Conservation (phyloP, 129 eudicot species). For the Artemisia argyi region DNA sequence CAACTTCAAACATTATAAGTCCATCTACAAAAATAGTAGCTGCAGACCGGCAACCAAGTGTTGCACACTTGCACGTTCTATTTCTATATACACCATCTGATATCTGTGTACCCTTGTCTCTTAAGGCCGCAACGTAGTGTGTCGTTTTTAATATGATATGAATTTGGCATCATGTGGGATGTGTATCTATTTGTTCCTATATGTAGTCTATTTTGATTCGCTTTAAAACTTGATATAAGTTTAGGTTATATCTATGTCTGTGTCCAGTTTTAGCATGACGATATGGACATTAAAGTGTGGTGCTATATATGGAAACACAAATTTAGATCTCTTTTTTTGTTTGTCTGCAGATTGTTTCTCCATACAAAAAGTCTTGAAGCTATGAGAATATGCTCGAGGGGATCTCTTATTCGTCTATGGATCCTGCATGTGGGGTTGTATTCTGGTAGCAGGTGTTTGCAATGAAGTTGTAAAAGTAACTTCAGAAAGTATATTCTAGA, state of each 20-base stretch:
- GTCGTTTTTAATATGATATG: neutral
- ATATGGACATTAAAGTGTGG: neutral
- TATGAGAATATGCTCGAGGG: slow-evolving; percentile 1
- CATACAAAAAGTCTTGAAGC: slow-evolving; percentile 13
- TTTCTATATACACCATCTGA: too few relatives aligned
- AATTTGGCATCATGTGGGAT: neutral
- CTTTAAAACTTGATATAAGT: too few relatives aligned
- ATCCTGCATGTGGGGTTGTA: slow-evolving; percentile 12
- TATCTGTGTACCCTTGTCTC: too few relatives aligned
- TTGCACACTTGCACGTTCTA: neutral
- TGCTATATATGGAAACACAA: slow-evolving; percentile 16
- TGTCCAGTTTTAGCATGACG: too few relatives aligned
- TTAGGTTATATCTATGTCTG: too few relatives aligned
- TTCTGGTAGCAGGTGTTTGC: slow-evolving; percentile 24
- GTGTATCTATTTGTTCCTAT: neutral
- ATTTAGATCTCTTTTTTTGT: neutral
- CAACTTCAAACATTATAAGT: too few relatives aligned
- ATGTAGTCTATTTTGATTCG: too few relatives aligned
- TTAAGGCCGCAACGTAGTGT: too few relatives aligned
- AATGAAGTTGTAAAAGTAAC: slow-evolving; percentile 1
- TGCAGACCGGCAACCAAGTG: neutral
- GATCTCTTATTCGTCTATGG: slow-evolving; percentile 17
- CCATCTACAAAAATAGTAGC: neutral
- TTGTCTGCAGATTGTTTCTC: slow-evolving; percentile 24
- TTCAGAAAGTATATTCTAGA: too few relatives aligned